Conservation (phyloP, 2,329 filamentous ascomycete species). For the Venturiaceae sp. region DNA sequence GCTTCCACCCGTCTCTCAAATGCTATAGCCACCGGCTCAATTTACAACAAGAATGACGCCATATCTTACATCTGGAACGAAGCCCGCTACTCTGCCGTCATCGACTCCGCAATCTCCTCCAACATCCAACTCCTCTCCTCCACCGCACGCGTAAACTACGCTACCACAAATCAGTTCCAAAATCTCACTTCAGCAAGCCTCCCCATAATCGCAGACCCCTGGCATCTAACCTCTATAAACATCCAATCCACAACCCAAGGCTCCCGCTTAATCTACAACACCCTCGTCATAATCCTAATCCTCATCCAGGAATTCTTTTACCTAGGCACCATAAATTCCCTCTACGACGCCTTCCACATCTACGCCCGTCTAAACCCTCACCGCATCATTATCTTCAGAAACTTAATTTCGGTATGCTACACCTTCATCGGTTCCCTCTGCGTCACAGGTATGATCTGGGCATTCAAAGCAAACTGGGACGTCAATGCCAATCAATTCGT, state of each 20-base stretch:
- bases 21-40: slow-evolving; percentile 24
- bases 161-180: slow-evolving; percentile 15
- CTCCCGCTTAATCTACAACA: slow-evolving; percentile 34
- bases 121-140: slow-evolving; percentile 24
- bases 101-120: slow-evolving; percentile 23
- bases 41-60: slow-evolving; percentile 27
- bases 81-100: slow-evolving; percentile 30
- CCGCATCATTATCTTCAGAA: slow-evolving; percentile 22
- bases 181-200: slow-evolving; percentile 16
- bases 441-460: slow-evolving; percentile 33
- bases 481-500: slow-evolving; percentile 31
- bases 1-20: slow-evolving; percentile 27
- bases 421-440: slow-evolving; percentile 31
- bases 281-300: slow-evolving; percentile 33
- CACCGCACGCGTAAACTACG: slow-evolving; percentile 25
- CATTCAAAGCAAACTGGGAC: slow-evolving; percentile 30
- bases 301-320: slow-evolving; percentile 41
- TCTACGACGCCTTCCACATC: slow-evolving; percentile 28
- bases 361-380: slow-evolving; percentile 19
- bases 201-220: slow-evolving; percentile 26
- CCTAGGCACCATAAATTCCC: slow-evolving; percentile 33
- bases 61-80: slow-evolving; percentile 36
- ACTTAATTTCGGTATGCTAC: slow-evolving; percentile 25
- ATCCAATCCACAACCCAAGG: slow-evolving; percentile 33
- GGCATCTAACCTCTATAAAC: slow-evolving; percentile 24